Conservation (phyloP, 768 basidiomycete species). For the Leccinellum luteum region DNA sequence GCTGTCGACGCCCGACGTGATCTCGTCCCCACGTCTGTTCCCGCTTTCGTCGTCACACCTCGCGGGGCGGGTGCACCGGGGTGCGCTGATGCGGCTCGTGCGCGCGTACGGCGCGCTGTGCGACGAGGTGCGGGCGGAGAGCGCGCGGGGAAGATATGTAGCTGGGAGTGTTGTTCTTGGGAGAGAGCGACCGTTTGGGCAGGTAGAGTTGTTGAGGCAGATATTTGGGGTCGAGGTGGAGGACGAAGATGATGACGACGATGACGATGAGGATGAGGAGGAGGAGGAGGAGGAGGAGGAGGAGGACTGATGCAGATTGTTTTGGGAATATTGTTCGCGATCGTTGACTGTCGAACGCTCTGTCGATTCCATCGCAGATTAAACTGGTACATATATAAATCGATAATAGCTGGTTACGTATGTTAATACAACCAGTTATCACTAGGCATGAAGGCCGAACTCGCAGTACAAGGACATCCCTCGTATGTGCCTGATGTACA, state of each 20-base stretch:
- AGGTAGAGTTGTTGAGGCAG: conserved; percentile 68
- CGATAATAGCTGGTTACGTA: background rate
- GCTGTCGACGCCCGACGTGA: conserved; percentile 79
- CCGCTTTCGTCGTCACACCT: conserved; percentile 67
- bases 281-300: background rate
- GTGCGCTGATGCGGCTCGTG: conserved; percentile 66
- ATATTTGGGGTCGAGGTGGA: conserved; percentile 69
- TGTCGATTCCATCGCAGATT: no score
- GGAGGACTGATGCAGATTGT: background rate
- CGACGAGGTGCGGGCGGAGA: conserved; percentile 71
- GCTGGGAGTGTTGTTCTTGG: conserved; percentile 85
- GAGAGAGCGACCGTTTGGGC: conserved; percentile 81
- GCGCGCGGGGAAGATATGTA: conserved; percentile 64
- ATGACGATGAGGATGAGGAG: rapidly evolving
- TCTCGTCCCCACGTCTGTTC: conserved; percentile 76
- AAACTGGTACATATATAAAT: background rate
- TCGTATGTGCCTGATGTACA: background rate
- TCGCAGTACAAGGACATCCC: background rate
- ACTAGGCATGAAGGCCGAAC: background rate
- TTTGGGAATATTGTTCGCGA: no score
- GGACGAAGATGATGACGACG: background rate
- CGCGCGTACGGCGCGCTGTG: conserved; percentile 71
- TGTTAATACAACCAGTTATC: background rate
- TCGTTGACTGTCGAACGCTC: no score
- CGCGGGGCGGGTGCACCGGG: conserved; percentile 69